Evolutionary conservation across 371 early-diverging fungal species (phyloP).

Genomic region (Mortierella sp.): DNA sequence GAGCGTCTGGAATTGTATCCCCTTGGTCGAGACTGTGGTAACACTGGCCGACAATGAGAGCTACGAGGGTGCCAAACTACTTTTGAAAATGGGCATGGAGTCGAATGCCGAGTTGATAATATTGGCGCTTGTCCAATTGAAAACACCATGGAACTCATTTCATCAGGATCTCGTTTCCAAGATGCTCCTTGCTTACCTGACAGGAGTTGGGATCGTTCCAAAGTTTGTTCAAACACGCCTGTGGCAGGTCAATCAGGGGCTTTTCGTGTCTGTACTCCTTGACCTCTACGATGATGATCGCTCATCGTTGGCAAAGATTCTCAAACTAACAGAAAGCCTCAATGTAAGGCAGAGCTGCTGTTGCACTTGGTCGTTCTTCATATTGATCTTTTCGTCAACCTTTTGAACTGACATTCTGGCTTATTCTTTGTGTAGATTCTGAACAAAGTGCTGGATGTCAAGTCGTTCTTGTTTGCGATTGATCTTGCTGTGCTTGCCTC

Average conservation of each 20-base stretch:
- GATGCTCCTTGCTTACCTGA: conserved; percentile 73
- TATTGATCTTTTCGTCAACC: background rate
- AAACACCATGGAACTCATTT: conserved; percentile 63
- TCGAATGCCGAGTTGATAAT: conserved; percentile 81
- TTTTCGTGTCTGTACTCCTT: conserved; percentile 73
- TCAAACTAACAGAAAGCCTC: conserved; percentile 86
- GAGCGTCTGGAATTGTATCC: conserved; percentile 80
- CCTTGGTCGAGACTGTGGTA: conserved; percentile 78
- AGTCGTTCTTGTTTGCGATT: conserved; percentile 79
- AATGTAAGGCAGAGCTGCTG: conserved; percentile 60
- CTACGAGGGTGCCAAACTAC: conserved; percentile 70
- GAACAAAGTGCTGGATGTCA: conserved; percentile 74
- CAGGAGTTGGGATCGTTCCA: conserved; percentile 70
- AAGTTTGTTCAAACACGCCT: conserved; percentile 77
- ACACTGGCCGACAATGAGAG: conserved; percentile 69
- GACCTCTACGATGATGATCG: conserved; percentile 82
- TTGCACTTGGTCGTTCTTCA: background rate
- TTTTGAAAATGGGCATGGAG: conserved; percentile 74
- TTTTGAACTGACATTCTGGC: background rate
- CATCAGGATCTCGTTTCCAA: conserved; percentile 77
- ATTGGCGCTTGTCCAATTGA: conserved; percentile 79
- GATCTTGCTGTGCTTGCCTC: conserved; percentile 89
- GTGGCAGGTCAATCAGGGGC: conserved; percentile 74
- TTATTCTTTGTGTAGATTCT: conserved; percentile 62
- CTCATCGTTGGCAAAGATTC: conserved; percentile 74